Conservation (phyloP, 2,329 filamentous ascomycete genomes). For the Chrysoporthe deuterocubensis region DNA sequence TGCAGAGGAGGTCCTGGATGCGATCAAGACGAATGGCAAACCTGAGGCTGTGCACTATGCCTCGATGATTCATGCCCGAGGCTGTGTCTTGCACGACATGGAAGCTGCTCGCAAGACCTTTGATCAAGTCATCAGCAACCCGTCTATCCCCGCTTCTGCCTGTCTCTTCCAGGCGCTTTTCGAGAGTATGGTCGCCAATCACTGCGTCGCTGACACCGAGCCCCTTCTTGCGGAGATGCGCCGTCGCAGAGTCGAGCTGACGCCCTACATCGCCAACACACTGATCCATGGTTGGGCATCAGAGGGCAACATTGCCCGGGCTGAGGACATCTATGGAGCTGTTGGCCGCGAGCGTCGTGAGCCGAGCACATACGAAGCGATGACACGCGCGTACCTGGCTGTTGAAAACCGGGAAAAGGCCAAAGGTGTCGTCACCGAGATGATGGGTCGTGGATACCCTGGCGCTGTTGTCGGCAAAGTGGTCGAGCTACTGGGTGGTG, state of each 20-base stretch:
- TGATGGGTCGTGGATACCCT: slow-evolving; percentile 88
- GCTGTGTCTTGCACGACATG: slow-evolving; percentile 92
- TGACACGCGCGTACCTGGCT: slow-evolving; percentile 91
- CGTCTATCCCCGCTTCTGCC: slow-evolving; percentile 71
- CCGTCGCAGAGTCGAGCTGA: slow-evolving; percentile 76
- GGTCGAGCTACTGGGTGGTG: slow-evolving; percentile 78
- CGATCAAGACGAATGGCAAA: slow-evolving; percentile 72
- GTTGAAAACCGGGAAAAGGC: slow-evolving; percentile 80
- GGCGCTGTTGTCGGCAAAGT: slow-evolving; percentile 93
- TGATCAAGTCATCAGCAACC: slow-evolving; percentile 74
- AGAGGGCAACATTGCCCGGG: slow-evolving; percentile 78
- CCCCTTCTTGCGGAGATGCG: slow-evolving; percentile 77
- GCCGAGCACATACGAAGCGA: slow-evolving; percentile 97
- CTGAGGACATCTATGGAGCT: slow-evolving; percentile 77
- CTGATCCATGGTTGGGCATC: slow-evolving; percentile 96
- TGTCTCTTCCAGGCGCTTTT: slow-evolving; percentile 97
- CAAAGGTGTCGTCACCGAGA: slow-evolving; percentile 82
- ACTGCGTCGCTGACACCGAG: slow-evolving; percentile 77
- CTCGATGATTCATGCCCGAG: slow-evolving; percentile 92
- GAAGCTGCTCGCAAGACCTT: slow-evolving; percentile 81
- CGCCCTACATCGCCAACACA: slow-evolving; percentile 97
- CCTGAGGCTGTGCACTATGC: slow-evolving; percentile 96
- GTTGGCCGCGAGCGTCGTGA: slow-evolving; percentile 81
- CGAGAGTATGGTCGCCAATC: slow-evolving; percentile 95
- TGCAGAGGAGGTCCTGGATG: slow-evolving; percentile 80